Percentiles rank a stretch among this genome's conserved stretches.
Conservation (phyloP, 2,329 filamentous ascomycete species). For the Ophiosphaerella narmari region DNA sequence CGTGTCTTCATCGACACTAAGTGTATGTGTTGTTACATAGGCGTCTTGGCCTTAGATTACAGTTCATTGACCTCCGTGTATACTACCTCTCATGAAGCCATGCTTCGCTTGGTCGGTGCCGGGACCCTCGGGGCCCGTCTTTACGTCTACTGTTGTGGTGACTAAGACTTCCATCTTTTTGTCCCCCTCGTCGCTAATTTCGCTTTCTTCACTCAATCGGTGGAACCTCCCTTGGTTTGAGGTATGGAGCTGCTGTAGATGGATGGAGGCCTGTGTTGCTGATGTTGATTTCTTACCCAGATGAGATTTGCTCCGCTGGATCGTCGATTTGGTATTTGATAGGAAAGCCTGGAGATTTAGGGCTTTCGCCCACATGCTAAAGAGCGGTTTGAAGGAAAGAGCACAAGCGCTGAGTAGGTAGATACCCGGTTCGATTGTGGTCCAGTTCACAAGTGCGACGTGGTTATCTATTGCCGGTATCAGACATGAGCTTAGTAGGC, state of each 20-base stretch:
- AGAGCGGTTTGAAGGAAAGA: slow-evolving; percentile 31
- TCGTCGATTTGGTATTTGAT: slow-evolving; percentile 18
- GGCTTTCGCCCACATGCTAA: slow-evolving; percentile 22
- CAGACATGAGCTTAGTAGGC: not conserved
- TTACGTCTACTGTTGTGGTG: slow-evolving; percentile 1
- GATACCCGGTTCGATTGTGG: slow-evolving; percentile 32
- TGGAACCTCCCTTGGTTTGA: not conserved
- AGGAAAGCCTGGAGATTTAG: slow-evolving; percentile 24
- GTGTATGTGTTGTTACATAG: too few species aligned
- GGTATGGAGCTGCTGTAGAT: not conserved
- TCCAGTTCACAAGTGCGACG: slow-evolving; percentile 27
- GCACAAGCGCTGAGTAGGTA: slow-evolving; percentile 32
- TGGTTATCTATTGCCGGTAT: slow-evolving; percentile 7
- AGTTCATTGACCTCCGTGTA: too few species aligned
- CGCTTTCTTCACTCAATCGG: not conserved
- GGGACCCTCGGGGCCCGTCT: not conserved
- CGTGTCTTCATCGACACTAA: too few species aligned
- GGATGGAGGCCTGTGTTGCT: not conserved
- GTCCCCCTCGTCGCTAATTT: not conserved
- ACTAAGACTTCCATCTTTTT: slow-evolving; percentile 4
- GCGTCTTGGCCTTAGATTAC: too few species aligned
- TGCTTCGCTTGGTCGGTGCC: not conserved
- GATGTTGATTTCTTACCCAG: not conserved
- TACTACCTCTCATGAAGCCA: too few species aligned
- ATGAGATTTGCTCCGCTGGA: slow-evolving; percentile 2